Base-by-base conservation (phyloP, 495 filamentous ascomycete species). In the Chaetomidium leptoderma region DNA sequence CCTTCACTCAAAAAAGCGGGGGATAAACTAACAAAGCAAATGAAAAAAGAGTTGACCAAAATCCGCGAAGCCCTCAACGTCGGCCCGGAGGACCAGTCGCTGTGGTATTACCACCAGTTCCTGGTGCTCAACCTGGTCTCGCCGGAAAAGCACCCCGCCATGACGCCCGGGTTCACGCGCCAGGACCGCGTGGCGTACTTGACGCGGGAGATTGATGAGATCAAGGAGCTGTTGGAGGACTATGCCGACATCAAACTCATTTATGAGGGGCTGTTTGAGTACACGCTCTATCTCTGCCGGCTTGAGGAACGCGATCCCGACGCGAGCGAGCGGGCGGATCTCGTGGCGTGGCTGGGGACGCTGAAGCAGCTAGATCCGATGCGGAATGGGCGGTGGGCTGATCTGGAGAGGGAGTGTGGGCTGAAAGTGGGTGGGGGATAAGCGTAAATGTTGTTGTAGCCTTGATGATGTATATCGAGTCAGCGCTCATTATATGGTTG, bases 51-150 rank as follows among this genome's bases (percentile, higher is more conserved):
- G 70, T 75, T 97, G 55, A 74, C 74, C 39, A 74, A 90, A 24
- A 86, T 96, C 32, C 81, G 86, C 53, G 78, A 83, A 48, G 91
- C 87, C 0, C 80, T 97, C 40, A 84, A 83, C 51, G 91, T 90
- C 16, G 92, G 95, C 62, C 89, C 91, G 6, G 87, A 91, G 58
- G 91, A 96, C 67, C 92, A 96, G 63, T 92, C 89, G 10, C 74
- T 96, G 14, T 99, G 95, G 95, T 96, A 91, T 70, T 99, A 97
- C 69, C 90, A 97, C 65, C 85, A 89, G 57, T 92, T 83, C 66
- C 69, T 96, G 55, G 85, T 96, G 73, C 81, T 74, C 68, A 86
- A 75, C 73, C 76, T 70, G 51, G 74, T 70, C 58, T 72, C 53
- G 64, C 73, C 54, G 42, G 60, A 67, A 13, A 64, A 63, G 8